Conservation (phyloP, 768 basidiomycete species). For the Leccinum subtestaceum region DNA sequence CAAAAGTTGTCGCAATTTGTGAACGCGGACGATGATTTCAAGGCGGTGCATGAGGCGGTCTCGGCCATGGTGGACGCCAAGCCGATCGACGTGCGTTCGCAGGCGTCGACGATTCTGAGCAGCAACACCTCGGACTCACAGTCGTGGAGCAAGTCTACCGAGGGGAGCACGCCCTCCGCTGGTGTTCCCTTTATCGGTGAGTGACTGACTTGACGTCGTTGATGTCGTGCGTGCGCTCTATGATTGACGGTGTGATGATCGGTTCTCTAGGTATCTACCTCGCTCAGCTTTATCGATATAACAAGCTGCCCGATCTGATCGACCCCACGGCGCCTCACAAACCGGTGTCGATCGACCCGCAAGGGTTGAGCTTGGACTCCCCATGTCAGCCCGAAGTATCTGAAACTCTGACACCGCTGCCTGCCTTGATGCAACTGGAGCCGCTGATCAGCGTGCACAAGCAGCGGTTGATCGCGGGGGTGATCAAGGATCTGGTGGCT, state of each 20-base stretch:
- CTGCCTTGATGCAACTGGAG: slow-evolving; percentile 75
- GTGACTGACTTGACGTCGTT: slow-evolving; percentile 18
- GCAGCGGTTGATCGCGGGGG: slow-evolving; percentile 75
- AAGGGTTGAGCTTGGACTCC: slow-evolving; percentile 64
- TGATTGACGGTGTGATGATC: neutral
- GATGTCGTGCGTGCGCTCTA: neutral
- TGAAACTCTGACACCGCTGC: slow-evolving; percentile 65
- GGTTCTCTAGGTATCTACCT: slow-evolving; percentile 64
- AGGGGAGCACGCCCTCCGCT: slow-evolving; percentile 45
- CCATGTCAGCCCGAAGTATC: slow-evolving; percentile 81
- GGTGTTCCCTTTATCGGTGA: slow-evolving; percentile 85
- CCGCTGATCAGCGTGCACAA: slow-evolving; percentile 88
- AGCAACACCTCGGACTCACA: slow-evolving; percentile 42
- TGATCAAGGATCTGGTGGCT: slow-evolving; percentile 77
- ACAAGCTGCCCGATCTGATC: slow-evolving; percentile 72
- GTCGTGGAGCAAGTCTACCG: slow-evolving; percentile 37
- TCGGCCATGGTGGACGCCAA: slow-evolving; percentile 65
- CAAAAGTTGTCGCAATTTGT: slow-evolving; percentile 68
- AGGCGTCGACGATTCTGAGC: slow-evolving; percentile 52
- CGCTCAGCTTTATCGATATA: slow-evolving; percentile 62
- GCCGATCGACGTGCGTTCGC: slow-evolving; percentile 51
- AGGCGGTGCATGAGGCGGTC: slow-evolving; percentile 65
- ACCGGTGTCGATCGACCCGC: slow-evolving; percentile 49
- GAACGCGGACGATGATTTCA: slow-evolving; percentile 66
- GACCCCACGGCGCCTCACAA: slow-evolving; percentile 80